These are phyloP conservation scores for Botrytis paeoniae DNA, from an alignment of 2,329 filamentous ascomycete genomes.

Conservation along the genomic window DNA sequence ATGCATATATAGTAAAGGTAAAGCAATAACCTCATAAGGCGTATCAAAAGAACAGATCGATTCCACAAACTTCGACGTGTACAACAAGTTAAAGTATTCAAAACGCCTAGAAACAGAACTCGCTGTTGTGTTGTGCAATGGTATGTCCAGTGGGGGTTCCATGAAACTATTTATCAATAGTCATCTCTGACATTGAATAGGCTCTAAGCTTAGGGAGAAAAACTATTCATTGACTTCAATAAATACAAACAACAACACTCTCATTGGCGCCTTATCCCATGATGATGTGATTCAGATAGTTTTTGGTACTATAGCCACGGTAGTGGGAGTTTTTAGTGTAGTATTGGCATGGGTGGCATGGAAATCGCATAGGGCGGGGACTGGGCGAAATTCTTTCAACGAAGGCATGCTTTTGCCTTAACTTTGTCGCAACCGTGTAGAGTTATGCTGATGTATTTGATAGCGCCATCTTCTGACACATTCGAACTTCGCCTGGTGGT, in stretches of 20 bases:
- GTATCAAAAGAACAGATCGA: background rate
- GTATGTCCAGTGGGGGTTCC: background rate
- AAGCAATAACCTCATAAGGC: background rate
- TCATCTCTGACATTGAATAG: background rate
- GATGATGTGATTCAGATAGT: conserved; percentile 4
- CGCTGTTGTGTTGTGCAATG: background rate
- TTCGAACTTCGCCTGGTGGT: background rate
- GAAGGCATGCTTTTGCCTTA: background rate
- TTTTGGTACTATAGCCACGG: background rate
- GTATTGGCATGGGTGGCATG: background rate
- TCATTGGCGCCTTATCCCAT: background rate
- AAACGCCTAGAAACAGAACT: background rate
- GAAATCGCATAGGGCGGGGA: background rate
- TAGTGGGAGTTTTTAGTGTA: background rate
- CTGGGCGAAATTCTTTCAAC: background rate
- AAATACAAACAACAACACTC: background rate
- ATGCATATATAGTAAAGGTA: background rate
- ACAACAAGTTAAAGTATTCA: background rate
- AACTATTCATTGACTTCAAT: conserved; percentile 5
- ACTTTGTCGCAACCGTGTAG: background rate
- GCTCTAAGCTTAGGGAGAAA: background rate
- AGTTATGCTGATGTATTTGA: background rate
- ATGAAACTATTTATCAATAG: background rate
- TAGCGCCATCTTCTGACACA: background rate
- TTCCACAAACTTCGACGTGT: background rate